These are phyloP conservation scores for Dentipellis sp. DNA, from an alignment of 768 basidiomycete species.

Conservation along the genomic window DNA sequence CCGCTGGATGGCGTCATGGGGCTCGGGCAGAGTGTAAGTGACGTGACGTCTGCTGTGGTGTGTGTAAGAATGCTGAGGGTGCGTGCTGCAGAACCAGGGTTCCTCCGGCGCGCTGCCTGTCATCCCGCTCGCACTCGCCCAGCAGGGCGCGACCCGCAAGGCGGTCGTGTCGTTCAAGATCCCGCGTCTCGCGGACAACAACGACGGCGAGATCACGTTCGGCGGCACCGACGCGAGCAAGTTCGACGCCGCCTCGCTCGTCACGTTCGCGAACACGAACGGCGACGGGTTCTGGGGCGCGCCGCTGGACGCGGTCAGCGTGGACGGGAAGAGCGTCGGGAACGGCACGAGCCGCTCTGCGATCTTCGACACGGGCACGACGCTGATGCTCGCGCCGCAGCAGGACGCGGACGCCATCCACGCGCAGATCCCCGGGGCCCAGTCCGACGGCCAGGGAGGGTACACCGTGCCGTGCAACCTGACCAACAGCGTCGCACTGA, in stretches of 20 bases:
- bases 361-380: constrained; percentile 47
- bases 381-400: constrained; percentile 31
- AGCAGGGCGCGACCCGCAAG: constrained; percentile 39
- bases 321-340: constrained; percentile 44
- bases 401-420: constrained; percentile 49
- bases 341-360: constrained; percentile 54
- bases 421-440: constrained; percentile 45
- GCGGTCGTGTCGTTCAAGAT: constrained; percentile 78
- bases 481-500: constrained; percentile 40
- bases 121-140: constrained; percentile 49
- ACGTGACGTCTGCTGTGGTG: neutral
- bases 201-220: constrained; percentile 78
- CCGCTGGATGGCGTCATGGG: constrained; percentile 75
- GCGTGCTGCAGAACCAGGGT: constrained; percentile 36
- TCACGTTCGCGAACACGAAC: constrained; percentile 57
- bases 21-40: constrained; percentile 56
- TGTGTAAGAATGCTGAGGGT: neutral
- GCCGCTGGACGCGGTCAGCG: constrained; percentile 44
- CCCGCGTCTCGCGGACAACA: constrained; percentile 57
- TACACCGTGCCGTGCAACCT: constrained; percentile 63
- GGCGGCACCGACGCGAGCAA: constrained; percentile 67
- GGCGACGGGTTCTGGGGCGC: constrained; percentile 75
- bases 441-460: constrained; percentile 36
- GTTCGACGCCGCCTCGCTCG: constrained; percentile 50
- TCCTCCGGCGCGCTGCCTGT: constrained; percentile 56